These are phyloP conservation scores for Elsinoe batatas DNA, from an alignment of 2,329 filamentous ascomycete species.

Conservation along the genomic window DNA sequence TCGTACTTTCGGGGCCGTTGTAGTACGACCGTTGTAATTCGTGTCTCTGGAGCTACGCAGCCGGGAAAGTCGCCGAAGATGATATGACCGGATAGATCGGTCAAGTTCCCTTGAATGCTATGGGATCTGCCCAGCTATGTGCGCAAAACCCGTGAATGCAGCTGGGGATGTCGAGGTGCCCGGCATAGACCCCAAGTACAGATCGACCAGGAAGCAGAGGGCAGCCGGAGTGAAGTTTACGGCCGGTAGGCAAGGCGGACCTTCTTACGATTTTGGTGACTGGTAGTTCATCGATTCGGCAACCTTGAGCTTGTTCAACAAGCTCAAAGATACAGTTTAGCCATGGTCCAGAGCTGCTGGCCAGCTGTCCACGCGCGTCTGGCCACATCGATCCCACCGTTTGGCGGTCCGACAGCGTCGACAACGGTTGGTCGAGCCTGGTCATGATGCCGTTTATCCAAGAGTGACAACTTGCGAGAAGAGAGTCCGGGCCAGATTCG, in stretches of 20 bases:
- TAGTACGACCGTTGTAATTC: background rate
- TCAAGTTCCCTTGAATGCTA: background rate
- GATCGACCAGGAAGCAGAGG: background rate
- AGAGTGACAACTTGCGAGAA: background rate
- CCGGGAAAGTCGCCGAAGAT: background rate
- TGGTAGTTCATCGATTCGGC: background rate
- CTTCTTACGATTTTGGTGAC: background rate
- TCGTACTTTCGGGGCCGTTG: background rate
- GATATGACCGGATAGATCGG: background rate
- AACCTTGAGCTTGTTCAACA: background rate
- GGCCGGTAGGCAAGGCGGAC: background rate
- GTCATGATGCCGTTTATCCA: background rate
- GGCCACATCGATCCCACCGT: background rate
- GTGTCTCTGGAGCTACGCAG: constrained; percentile 2
- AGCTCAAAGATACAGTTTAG: background rate
- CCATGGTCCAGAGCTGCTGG: constrained; percentile 2
- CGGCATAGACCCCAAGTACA: no score
- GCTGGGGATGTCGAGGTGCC: no score
- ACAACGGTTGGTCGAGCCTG: background rate
- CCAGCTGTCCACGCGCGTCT: background rate
- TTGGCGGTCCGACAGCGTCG: background rate
- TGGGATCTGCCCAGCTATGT: background rate
- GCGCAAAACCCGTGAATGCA: no score
- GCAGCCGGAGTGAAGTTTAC: background rate
- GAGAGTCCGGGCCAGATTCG: background rate